These are phyloP conservation scores for Leishmania lainsoni DNA, from an alignment of 208 protist species.

Conservation along the genomic window DNA sequence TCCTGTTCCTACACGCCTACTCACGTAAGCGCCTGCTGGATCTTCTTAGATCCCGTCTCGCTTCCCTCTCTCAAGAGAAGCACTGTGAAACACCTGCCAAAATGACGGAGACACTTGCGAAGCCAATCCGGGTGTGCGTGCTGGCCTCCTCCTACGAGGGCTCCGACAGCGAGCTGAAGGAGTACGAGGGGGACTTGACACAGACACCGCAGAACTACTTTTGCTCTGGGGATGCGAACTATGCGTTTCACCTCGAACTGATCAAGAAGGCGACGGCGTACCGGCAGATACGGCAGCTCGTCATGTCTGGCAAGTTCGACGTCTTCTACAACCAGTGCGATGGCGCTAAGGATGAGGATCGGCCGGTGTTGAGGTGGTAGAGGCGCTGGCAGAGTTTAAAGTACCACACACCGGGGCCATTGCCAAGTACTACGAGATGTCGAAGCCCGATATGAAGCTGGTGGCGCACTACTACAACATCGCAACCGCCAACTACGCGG, in stretches of 20 bases:
- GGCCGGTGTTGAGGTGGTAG: slow-evolving; percentile 87
- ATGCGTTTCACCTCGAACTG: slow-evolving; percentile 67
- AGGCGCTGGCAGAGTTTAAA: slow-evolving; percentile 88
- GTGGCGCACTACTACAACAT: slow-evolving; percentile 85
- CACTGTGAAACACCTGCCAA: neutral
- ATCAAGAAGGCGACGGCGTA: slow-evolving; percentile 88
- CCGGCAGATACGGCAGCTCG: slow-evolving; percentile 76
- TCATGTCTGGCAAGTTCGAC: slow-evolving; percentile 84
- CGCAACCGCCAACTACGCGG: slow-evolving; percentile 56
- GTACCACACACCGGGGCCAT: slow-evolving; percentile 90
- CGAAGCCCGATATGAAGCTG: slow-evolving; percentile 91
- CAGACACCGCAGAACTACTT: slow-evolving; percentile 88
- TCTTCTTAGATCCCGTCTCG: neutral
- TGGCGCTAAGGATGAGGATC: slow-evolving; percentile 88
- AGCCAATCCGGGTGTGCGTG: slow-evolving; percentile 75
- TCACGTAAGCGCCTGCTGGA: neutral
- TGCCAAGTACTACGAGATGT: slow-evolving; percentile 89
- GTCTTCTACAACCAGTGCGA: slow-evolving; percentile 93
- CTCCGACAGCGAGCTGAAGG: slow-evolving; percentile 80
- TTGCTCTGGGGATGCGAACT: slow-evolving; percentile 42
- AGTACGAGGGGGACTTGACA: slow-evolving; percentile 72
- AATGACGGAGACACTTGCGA: neutral
- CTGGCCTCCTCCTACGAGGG: slow-evolving; percentile 86
- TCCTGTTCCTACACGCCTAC: too few relatives aligned
- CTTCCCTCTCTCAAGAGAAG: neutral